Percentiles rank a stretch among this genome's conserved stretches.
These are phyloP conservation scores for Boletus rubescentipes DNA, from an alignment of 768 basidiomycete genomes.

Conservation along the genomic window DNA sequence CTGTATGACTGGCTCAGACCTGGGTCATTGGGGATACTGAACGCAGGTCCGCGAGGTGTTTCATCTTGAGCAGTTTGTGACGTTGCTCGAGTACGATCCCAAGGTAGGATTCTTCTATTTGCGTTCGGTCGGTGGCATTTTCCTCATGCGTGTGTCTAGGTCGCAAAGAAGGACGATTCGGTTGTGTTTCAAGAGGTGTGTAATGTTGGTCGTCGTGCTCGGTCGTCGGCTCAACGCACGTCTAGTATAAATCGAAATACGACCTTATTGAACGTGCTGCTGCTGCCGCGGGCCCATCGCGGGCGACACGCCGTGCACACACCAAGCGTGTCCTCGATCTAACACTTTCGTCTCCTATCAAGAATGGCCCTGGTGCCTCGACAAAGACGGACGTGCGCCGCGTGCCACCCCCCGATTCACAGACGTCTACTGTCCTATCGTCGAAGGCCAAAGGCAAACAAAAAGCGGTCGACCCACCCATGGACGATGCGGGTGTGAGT, in stretches of 20 bases:
- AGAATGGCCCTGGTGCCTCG: constrained; percentile 4
- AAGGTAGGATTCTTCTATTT: constrained; percentile 40
- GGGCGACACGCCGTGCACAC: constrained; percentile 60
- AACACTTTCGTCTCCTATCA: constrained; percentile 26
- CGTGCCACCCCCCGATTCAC: constrained; percentile 3
- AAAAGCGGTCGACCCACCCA: constrained; percentile 22
- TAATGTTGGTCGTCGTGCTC: constrained; percentile 5
- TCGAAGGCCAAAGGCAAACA: constrained; percentile 35
- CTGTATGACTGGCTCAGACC: background rate
- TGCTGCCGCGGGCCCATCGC: constrained; percentile 45
- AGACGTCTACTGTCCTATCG: constrained; percentile 13
- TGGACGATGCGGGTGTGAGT: constrained; percentile 7
- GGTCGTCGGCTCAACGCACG: constrained; percentile 1
- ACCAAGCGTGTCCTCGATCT: constrained; percentile 52
- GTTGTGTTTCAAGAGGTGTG: constrained; percentile 72
- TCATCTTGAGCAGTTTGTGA: constrained; percentile 81
- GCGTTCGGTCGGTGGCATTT: background rate
- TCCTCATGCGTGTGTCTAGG: constrained; percentile 38
- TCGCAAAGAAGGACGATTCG: constrained; percentile 70
- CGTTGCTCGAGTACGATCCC: constrained; percentile 77
- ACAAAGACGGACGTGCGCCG: constrained; percentile 13
- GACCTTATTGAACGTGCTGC: constrained; percentile 56
- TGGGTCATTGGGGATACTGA: background rate
- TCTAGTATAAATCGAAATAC: constrained; percentile 59
- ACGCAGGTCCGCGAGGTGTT: constrained; percentile 80